phyloP scores from a whole-genome alignment of 345 rosid genomes.

The Excoecaria cochinchinensis region DNA sequence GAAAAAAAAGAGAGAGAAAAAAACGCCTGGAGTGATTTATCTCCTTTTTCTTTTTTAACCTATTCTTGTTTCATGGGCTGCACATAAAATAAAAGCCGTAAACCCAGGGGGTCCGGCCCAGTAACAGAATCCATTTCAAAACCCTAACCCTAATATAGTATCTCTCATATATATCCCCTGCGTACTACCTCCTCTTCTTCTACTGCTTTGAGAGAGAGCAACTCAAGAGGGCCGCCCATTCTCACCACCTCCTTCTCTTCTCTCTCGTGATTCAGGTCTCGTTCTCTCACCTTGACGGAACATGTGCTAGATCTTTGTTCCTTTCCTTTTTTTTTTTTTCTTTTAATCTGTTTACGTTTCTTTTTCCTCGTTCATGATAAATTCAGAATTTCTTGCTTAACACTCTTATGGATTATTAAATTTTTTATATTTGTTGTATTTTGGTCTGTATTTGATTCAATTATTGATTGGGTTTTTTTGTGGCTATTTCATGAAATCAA shows the following conservation, averaged over 20 bases:
- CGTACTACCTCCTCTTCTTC: not conserved
- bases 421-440: not conserved
- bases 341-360: not conserved
- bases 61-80: too few species aligned
- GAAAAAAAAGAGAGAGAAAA: too few species aligned
- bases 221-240: not conserved
- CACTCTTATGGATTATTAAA: not conserved
- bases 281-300: not conserved
- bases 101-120: not conserved
- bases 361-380: not conserved
- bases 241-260: not conserved
- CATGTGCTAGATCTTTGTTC: not conserved
- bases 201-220: not conserved
- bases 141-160: slow-evolving; percentile 10
- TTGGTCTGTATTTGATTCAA: not conserved
- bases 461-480: not conserved
- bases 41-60: too few species aligned
- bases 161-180: not conserved
- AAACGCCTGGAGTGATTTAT: too few species aligned
- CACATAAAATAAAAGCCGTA: too few species aligned
- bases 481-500: not conserved
- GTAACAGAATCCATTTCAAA: not conserved
- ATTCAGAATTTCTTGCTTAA: not conserved
- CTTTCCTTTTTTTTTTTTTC: not conserved
- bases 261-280: not conserved